A percentile compares a stretch with the other conserved stretches of the same genome.
phyloP scores from a whole-genome alignment of 75 land plant genomes.

The Azolla pinnata region DNA sequence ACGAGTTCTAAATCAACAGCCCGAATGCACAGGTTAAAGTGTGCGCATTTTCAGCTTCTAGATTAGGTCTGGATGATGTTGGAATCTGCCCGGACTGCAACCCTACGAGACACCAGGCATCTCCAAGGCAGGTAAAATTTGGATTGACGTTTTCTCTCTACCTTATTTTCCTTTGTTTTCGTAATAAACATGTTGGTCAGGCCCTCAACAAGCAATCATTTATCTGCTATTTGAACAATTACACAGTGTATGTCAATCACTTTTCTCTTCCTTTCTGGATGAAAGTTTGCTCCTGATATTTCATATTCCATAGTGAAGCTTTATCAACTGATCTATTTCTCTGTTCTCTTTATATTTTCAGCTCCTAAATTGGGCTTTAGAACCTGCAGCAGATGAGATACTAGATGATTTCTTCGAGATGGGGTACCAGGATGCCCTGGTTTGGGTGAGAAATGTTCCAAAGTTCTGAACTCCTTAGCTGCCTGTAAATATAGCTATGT shows the following conservation, averaged over 20 bases:
- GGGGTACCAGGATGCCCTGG: slow-evolving; percentile 79
- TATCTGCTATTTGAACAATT: not conserved
- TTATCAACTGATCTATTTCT: no score
- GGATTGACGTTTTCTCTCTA: not conserved
- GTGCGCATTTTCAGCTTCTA: slow-evolving; percentile 75
- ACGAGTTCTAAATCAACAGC: no score
- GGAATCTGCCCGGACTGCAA: slow-evolving; percentile 93
- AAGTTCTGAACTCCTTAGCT: no score
- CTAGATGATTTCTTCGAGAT: slow-evolving; percentile 70
- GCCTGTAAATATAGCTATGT: no score
- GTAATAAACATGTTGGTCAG: no score
- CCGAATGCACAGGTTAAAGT: slow-evolving; percentile 47
- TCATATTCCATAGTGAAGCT: no score
- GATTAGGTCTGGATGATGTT: slow-evolving; percentile 52
- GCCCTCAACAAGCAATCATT: no score
- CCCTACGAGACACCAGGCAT: slow-evolving; percentile 58
- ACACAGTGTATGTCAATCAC: not conserved
- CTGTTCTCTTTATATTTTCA: slow-evolving; percentile 22
- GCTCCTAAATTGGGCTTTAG: slow-evolving; percentile 95
- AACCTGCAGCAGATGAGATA: slow-evolving; percentile 76
- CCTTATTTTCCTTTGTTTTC: not conserved
- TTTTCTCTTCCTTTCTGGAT: not conserved
- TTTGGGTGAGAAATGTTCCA: slow-evolving; percentile 63
- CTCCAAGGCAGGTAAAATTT: slow-evolving; percentile 53
- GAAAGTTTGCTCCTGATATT: not conserved